Percentiles rank a stretch among this genome's conserved stretches.
Conservation (phyloP, 1,284 basidiomycete genomes). For the Pholiota adiposa region DNA sequence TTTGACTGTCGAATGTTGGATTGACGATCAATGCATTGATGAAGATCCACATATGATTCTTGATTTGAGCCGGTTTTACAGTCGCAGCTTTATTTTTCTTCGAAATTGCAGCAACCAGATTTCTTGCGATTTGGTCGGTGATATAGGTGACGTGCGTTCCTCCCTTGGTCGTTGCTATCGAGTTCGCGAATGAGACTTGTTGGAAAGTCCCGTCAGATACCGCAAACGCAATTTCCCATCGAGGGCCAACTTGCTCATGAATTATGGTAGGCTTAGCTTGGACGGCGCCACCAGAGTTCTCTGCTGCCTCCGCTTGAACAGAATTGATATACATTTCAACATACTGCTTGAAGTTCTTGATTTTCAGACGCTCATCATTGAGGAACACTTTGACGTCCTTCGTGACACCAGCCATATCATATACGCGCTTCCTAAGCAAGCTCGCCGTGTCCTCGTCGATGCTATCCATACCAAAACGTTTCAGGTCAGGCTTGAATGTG, state of each 20-base stretch:
- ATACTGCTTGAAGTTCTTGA: constrained; percentile 98
- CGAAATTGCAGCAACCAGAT: constrained; percentile 78
- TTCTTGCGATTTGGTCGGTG: constrained; percentile 90
- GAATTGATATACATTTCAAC: constrained; percentile 92
- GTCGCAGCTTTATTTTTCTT: constrained; percentile 98
- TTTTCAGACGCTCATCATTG: constrained; percentile 91
- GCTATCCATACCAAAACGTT: constrained; percentile 89
- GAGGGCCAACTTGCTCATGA: constrained; percentile 79
- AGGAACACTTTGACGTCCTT: constrained; percentile 94
- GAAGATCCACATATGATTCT: constrained; percentile 99
- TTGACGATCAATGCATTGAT: constrained; percentile 98
- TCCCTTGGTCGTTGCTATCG: constrained; percentile 96
- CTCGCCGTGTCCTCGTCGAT: constrained; percentile 94
- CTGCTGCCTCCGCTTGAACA: constrained; percentile 66
- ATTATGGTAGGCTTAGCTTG: constrained; percentile 80
- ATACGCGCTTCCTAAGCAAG: constrained; percentile 93
- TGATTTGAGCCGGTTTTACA: constrained; percentile 93
- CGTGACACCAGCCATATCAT: constrained; percentile 96
- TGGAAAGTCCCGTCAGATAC: constrained; percentile 91
- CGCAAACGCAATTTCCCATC: constrained; percentile 98
- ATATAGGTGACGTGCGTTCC: constrained; percentile 93
- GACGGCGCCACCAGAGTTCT: constrained; percentile 74
- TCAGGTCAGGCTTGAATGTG: constrained; percentile 93
- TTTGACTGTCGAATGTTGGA: constrained; percentile 99
- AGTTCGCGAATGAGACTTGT: constrained; percentile 98